phyloP scores from a whole-genome alignment of 2,329 filamentous ascomycete genomes.

The Microdochium nivale region DNA sequence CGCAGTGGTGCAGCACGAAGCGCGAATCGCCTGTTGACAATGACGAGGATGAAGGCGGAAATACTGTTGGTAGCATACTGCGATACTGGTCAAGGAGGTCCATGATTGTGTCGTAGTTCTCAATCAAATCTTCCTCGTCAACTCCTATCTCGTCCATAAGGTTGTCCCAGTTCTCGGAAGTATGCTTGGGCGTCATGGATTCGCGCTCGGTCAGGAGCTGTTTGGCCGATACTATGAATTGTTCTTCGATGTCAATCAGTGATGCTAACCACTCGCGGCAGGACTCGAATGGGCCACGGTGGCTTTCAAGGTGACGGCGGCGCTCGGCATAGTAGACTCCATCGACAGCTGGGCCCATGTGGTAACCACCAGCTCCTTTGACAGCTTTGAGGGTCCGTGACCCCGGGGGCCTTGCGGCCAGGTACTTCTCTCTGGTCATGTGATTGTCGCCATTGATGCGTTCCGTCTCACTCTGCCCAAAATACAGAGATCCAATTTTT shows the following conservation, averaged over 20 bases:
- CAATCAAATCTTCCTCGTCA: background rate
- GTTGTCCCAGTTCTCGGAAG: background rate
- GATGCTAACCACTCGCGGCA: background rate
- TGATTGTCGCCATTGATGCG: background rate
- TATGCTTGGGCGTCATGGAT: background rate
- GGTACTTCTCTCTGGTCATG: background rate
- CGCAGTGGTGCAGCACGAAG: background rate
- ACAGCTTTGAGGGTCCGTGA: background rate
- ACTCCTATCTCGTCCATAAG: background rate
- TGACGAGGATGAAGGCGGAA: background rate
- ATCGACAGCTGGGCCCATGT: background rate
- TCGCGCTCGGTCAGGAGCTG: background rate
- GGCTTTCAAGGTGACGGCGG: background rate
- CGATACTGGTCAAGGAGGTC: background rate
- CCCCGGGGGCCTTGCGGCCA: background rate
- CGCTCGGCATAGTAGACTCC: background rate
- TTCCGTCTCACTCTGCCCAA: background rate
- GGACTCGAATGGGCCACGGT: background rate
- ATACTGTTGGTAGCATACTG: background rate
- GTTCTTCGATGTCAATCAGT: background rate
- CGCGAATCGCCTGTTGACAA: background rate
- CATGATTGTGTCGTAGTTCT: background rate
- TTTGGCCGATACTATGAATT: background rate
- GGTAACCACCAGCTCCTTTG: background rate
- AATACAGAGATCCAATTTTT: conserved; percentile 1